Percentiles rank a stretch among this genome's conserved stretches.
Evolutionary conservation across 2,329 filamentous ascomycete genomes (phyloP).

Genomic region (Canariomyces notabilis): DNA sequence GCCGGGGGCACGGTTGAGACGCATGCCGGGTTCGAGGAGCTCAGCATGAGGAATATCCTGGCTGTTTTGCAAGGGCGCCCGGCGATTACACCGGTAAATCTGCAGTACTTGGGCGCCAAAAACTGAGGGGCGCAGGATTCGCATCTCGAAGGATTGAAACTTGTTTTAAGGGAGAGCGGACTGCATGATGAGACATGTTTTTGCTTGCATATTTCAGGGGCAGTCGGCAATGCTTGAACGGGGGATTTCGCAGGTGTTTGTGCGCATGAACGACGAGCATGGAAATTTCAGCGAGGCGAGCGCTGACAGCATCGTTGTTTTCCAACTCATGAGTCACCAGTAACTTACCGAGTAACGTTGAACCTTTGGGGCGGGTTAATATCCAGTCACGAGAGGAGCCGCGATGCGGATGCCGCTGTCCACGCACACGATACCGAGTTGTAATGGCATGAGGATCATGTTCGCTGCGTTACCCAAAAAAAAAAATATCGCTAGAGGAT

Average conservation of each 20-base stretch:
- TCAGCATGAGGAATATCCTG: slow-evolving; percentile 63
- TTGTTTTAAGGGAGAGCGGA: background rate
- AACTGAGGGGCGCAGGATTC: background rate
- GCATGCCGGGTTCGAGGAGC: slow-evolving; percentile 59
- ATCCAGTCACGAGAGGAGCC: too few relatives aligned
- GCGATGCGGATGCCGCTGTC: too few relatives aligned
- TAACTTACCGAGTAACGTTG: too few relatives aligned
- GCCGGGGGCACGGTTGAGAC: slow-evolving; percentile 63
- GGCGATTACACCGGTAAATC: slow-evolving; percentile 58
- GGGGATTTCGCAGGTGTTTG: background rate
- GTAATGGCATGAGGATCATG: too few relatives aligned
- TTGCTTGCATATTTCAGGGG: background rate
- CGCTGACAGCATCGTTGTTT: too few relatives aligned
- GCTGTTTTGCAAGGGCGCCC: slow-evolving; percentile 48
- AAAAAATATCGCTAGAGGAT: background rate
- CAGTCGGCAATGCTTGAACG: background rate
- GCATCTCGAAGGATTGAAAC: background rate
- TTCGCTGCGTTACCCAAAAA: background rate
- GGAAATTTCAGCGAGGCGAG: background rate
- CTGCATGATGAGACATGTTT: background rate
- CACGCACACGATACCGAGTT: too few relatives aligned
- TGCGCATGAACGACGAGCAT: background rate
- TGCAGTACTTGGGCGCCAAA: slow-evolving; percentile 42
- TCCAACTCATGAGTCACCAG: too few relatives aligned
- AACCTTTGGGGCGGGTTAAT: too few relatives aligned